Evolutionary conservation across 2,329 filamentous ascomycete species (phyloP).

Genomic region (Exserohilum turcica): DNA sequence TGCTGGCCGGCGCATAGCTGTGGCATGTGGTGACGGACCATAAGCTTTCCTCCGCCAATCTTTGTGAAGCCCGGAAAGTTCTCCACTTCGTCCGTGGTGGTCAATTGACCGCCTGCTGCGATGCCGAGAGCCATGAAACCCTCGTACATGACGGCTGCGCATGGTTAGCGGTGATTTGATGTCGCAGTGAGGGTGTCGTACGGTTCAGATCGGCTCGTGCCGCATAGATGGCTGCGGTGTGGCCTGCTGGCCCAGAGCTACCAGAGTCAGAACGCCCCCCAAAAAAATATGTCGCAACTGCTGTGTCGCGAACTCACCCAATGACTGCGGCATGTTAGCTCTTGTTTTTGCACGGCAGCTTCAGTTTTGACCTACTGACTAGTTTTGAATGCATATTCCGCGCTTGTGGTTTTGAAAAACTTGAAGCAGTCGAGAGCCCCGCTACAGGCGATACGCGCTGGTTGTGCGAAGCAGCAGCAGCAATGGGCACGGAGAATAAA

Average conservation of each 20-base stretch:
- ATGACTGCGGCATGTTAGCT: slow-evolving; percentile 44
- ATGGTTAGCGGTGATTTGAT: slow-evolving; percentile 24
- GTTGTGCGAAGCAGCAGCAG: slow-evolving; percentile 71
- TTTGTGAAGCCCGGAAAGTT: slow-evolving; percentile 96
- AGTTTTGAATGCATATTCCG: slow-evolving; percentile 90
- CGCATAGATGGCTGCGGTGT: slow-evolving; percentile 96
- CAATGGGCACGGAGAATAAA: slow-evolving; percentile 72
- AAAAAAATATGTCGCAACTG: slow-evolving; percentile 11
- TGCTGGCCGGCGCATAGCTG: neutral
- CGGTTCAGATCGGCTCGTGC: slow-evolving; percentile 91
- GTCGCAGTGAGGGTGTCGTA: slow-evolving; percentile 46
- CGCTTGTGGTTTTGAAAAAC: slow-evolving; percentile 39
- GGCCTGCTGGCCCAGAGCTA: slow-evolving; percentile 94
- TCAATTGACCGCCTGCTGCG: slow-evolving; percentile 93
- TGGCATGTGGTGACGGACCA: slow-evolving; percentile 60
- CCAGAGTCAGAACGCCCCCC: slow-evolving; percentile 37
- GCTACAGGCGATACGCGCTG: slow-evolving; percentile 58
- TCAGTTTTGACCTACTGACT: slow-evolving; percentile 68
- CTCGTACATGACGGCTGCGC: slow-evolving; percentile 83
- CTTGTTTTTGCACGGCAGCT: slow-evolving; percentile 2
- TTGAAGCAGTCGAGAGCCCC: slow-evolving; percentile 50
- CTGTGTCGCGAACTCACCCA: slow-evolving; percentile 37
- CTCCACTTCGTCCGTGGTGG: slow-evolving; percentile 97
- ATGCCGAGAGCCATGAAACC: slow-evolving; percentile 98
- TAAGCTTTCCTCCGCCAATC: slow-evolving; percentile 85